Conservation (phyloP, 805 yeast genomes). For the Ogataea populi-albae region DNA sequence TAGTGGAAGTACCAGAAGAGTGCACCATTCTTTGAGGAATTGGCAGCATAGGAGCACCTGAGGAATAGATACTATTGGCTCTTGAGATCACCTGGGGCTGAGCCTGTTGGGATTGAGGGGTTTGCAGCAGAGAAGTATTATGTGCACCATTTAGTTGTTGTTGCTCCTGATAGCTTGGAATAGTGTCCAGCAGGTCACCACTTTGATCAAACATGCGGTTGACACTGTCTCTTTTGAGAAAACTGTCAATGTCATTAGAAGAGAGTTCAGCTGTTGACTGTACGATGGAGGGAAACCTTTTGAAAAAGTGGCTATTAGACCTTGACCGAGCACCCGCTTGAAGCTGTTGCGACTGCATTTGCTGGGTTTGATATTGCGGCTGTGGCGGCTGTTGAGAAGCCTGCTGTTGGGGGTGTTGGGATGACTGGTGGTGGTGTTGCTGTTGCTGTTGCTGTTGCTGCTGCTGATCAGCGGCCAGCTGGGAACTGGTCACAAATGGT, state of each 20-base stretch:
- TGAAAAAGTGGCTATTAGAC: slow-evolving; percentile 28
- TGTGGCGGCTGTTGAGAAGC: slow-evolving; percentile 17
- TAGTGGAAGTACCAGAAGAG: slow-evolving; percentile 6
- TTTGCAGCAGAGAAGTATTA: slow-evolving; percentile 11
- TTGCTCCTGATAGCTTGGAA: slow-evolving; percentile 24
- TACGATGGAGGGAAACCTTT: slow-evolving; percentile 30
- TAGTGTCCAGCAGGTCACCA: slow-evolving; percentile 27
- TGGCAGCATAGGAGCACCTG: slow-evolving; percentile 21
- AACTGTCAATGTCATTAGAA: slow-evolving; percentile 34
- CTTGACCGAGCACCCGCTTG: slow-evolving; percentile 24
- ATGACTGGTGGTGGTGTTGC: slow-evolving; percentile 15
- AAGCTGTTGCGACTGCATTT: slow-evolving; percentile 13
- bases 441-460: slow-evolving; percentile 13
- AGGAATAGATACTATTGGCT: slow-evolving; percentile 22
- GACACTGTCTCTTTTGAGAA: slow-evolving; percentile 35
- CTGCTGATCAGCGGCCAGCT: slow-evolving; percentile 16
- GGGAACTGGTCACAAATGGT: slow-evolving; percentile 38
- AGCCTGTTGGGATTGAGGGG: slow-evolving; percentile 17
- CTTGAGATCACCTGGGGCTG: slow-evolving; percentile 16
- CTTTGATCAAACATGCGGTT: slow-evolving; percentile 27
- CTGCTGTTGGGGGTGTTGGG: slow-evolving; percentile 14
- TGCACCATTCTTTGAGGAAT: slow-evolving; percentile 20
- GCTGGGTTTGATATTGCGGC: slow-evolving; percentile 19
- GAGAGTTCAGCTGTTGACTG: slow-evolving; percentile 29
- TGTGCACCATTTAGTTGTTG: slow-evolving; percentile 13